Conservation (phyloP, 2,329 filamentous ascomycete genomes). For the Bipolaris zeicola region DNA sequence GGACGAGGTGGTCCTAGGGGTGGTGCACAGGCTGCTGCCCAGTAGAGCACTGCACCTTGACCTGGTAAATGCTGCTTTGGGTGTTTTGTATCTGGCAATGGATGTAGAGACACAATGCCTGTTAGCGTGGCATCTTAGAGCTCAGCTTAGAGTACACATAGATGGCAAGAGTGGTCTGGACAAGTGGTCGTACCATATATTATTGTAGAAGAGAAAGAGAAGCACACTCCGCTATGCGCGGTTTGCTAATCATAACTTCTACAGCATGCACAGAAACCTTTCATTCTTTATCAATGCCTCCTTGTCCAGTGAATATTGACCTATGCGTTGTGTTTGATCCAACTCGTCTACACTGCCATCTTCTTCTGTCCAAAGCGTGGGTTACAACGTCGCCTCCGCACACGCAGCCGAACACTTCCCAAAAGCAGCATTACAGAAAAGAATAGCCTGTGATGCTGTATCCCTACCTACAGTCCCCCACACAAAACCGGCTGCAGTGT, state of each 20-base stretch:
- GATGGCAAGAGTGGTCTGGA: constrained; percentile 2
- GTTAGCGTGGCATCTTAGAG: constrained; percentile 1
- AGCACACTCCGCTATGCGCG: not conserved
- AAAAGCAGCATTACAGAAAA: constrained; percentile 52
- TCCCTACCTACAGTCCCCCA: too few relatives aligned
- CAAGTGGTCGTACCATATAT: not conserved
- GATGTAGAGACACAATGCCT: not conserved
- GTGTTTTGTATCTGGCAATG: not conserved
- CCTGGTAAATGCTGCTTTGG: not conserved
- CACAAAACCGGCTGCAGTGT: constrained; percentile 48
- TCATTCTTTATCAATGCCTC: not conserved
- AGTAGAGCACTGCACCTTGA: constrained; percentile 13
- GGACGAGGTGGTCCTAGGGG: constrained; percentile 40
- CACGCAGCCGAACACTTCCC: constrained; percentile 56
- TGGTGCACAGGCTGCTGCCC: constrained; percentile 26
- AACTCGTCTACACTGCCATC: too few relatives aligned
- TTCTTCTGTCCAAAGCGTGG: constrained; percentile 32
- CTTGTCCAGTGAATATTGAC: not conserved
- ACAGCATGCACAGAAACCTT: not conserved
- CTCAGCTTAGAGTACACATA: not conserved
- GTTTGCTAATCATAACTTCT: not conserved
- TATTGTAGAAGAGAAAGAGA: not conserved
- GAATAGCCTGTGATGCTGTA: too few relatives aligned
- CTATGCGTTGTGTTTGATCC: too few relatives aligned
- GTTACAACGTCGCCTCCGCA: constrained; percentile 42